These are phyloP conservation scores for Magnaporthiopsis poae DNA, from an alignment of 2,329 filamentous ascomycete genomes.

Conservation along the genomic window DNA sequence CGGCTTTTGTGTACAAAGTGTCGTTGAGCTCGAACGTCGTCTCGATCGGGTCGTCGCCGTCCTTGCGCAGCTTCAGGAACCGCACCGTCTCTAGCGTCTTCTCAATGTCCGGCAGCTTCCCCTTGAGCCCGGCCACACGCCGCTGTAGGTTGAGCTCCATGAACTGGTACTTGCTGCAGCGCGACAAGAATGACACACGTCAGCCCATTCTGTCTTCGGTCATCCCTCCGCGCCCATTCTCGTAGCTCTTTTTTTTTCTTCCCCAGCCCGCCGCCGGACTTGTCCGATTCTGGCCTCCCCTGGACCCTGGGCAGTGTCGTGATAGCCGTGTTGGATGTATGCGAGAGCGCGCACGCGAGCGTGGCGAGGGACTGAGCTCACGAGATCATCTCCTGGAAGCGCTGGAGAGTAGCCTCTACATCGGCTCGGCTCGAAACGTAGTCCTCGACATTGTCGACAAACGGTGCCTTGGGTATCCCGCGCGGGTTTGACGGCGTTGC, in stretches of 20 bases:
- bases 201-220: not conserved
- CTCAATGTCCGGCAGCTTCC: conserved; percentile 94
- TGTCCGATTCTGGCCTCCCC: not conserved
- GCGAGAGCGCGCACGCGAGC: too few species aligned
- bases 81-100: conserved; percentile 88
- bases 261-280: not conserved
- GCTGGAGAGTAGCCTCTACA: conserved; percentile 70
- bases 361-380: conserved; percentile 32
- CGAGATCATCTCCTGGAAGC: conserved; percentile 91
- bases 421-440: conserved; percentile 70
- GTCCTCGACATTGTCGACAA: conserved; percentile 81
- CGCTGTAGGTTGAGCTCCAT: conserved; percentile 93
- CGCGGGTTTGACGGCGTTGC: conserved; percentile 61
- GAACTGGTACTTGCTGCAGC: conserved; percentile 90
- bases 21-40: conserved; percentile 96
- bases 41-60: conserved; percentile 57
- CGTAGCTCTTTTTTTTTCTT: not conserved
- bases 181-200: not conserved
- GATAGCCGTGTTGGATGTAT: not conserved
- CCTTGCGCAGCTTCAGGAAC: conserved; percentile 53
- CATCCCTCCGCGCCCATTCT: too few species aligned
- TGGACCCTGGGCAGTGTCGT: not conserved
- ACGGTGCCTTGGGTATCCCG: conserved; percentile 74
- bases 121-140: conserved; percentile 68
- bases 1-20: conserved; percentile 82